phyloP scores from a whole-genome alignment of 1,284 basidiomycete species.

The Pseudozyma thailandica region DNA sequence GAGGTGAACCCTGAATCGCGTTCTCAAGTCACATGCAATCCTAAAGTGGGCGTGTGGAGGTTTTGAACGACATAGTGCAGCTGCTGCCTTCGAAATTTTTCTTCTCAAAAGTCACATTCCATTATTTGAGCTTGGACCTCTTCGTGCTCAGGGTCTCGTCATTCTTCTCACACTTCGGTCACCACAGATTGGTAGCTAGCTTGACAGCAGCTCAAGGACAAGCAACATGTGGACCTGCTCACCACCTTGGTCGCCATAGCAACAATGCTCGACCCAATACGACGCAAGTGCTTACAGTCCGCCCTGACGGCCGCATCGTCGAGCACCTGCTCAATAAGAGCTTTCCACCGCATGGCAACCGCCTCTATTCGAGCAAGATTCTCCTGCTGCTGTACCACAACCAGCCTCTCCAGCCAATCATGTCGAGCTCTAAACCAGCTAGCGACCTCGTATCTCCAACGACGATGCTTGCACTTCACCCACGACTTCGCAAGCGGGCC shows the following conservation, averaged over 20 bases:
- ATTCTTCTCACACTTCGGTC: not conserved
- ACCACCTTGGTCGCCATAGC: not conserved
- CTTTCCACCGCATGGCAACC: not conserved
- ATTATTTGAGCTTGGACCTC: conserved; percentile 4
- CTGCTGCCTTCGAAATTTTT: not conserved
- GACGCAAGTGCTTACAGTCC: conserved; percentile 8
- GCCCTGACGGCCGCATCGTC: conserved; percentile 6
- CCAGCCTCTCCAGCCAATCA: too few species aligned
- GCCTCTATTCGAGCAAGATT: not conserved
- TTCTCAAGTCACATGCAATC: not conserved
- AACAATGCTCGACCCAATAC: conserved; percentile 16
- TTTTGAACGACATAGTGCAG: not conserved
- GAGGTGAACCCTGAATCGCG: not conserved
- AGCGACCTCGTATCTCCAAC: too few species aligned
- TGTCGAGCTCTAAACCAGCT: too few species aligned
- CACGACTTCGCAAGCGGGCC: conserved; percentile 10
- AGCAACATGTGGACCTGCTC: not conserved
- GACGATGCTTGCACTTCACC: conserved; percentile 14
- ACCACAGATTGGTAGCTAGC: not conserved
- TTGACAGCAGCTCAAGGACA: not conserved
- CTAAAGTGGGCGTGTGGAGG: conserved; percentile 6
- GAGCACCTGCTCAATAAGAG: not conserved
- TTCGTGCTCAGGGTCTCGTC: not conserved
- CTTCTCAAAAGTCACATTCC: conserved; percentile 5
- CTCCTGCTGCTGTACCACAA: too few species aligned